phyloP scores from a whole-genome alignment of 2,329 filamentous ascomycete species.

The Stachybotrys chlorohalonatus region DNA sequence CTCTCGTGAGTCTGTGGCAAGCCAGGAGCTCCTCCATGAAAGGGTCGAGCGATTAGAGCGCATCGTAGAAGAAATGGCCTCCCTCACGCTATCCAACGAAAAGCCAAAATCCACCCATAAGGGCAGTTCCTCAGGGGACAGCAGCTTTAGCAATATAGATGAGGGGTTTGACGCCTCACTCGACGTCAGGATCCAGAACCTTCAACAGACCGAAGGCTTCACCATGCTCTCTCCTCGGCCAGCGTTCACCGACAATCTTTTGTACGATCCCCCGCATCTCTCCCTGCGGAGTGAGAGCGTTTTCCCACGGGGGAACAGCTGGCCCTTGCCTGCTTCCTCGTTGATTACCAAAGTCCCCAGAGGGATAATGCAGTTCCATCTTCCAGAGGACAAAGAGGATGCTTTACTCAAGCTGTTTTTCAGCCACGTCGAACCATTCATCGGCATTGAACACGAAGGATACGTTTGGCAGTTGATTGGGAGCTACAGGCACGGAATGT shows the following conservation, averaged over 20 bases:
- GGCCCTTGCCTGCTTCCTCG: slow-evolving; percentile 3
- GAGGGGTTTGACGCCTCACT: slow-evolving; percentile 5
- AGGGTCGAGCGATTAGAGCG: slow-evolving; percentile 9
- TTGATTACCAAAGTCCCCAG: slow-evolving; percentile 1
- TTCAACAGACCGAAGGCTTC: slow-evolving; percentile 3
- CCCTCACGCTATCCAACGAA: slow-evolving; percentile 5
- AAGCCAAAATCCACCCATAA: slow-evolving; percentile 1
- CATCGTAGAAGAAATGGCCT: slow-evolving; percentile 8
- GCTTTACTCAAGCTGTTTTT: slow-evolving; percentile 5
- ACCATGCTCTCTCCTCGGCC: slow-evolving; percentile 6
- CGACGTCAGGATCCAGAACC: slow-evolving; percentile 6
- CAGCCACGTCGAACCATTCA: slow-evolving; percentile 7
- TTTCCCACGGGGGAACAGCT: background rate
- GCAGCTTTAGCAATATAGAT: slow-evolving; percentile 8
- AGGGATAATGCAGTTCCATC: slow-evolving; percentile 4
- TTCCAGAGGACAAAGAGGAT: slow-evolving; percentile 6
- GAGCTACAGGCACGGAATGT: slow-evolving; percentile 5
- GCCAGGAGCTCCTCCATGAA: slow-evolving; percentile 9
- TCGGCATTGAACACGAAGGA: slow-evolving; percentile 6
- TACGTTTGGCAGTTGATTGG: slow-evolving; percentile 8
- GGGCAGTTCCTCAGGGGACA: slow-evolving; percentile 5
- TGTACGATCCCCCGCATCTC: slow-evolving; percentile 5
- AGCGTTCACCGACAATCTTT: slow-evolving; percentile 7
- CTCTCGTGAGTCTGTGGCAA: slow-evolving; percentile 7
- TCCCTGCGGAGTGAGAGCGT: slow-evolving; percentile 2